Base-by-base conservation (phyloP, 2,329 filamentous ascomycete genomes). In the Dactylellina haptotyla region DNA sequence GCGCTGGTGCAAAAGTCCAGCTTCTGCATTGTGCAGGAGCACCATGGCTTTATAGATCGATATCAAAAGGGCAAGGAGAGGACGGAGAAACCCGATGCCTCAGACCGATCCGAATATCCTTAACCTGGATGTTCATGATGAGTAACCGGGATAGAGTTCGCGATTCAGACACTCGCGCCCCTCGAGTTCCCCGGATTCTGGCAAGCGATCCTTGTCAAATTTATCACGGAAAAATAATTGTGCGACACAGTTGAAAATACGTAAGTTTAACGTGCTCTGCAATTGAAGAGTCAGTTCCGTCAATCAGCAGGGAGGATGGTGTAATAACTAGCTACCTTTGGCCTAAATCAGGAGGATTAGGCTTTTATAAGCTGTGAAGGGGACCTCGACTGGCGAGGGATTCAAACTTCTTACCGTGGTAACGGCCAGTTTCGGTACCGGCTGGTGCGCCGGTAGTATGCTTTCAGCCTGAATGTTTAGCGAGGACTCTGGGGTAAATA, bases 391-490 rank as follows among this genome's bases (percentile, higher is more conserved):
- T 16, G n/a, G 32, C 20, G 54, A 23, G 20, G 8, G n/a, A 25
- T 32, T 63, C 45, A 53, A 63, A 30, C 30, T 53, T 41, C 43
- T 5, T 45, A 9, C 4, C 59, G 25, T 51, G 46, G 59, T 43
- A 43, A 43, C 28, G 37, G 6, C 6, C 12, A 45, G 25, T 10
- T 14, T 56, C 48, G 61, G 50, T 65, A 65, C 48, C 61, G 28
- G 28, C 34, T 37, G 12, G 32, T 41, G 25, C 6, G 26, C 25
- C 2, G 8, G n/a, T 6, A 8, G 26, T 3, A 37, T 30, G 10
- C 32, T 30, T 65, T 65, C 51, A 65, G 61, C 34, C 61, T 65
- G 37, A 65, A 65, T 5, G 18, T 39, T 57, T 65, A 57, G 50
- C 51, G 62, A 65, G 39, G 57, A 65, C 16, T 65, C 39, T 57